Base-by-base conservation (phyloP, 345 rosid genomes). In the Hirschfeldia incana region DNA sequence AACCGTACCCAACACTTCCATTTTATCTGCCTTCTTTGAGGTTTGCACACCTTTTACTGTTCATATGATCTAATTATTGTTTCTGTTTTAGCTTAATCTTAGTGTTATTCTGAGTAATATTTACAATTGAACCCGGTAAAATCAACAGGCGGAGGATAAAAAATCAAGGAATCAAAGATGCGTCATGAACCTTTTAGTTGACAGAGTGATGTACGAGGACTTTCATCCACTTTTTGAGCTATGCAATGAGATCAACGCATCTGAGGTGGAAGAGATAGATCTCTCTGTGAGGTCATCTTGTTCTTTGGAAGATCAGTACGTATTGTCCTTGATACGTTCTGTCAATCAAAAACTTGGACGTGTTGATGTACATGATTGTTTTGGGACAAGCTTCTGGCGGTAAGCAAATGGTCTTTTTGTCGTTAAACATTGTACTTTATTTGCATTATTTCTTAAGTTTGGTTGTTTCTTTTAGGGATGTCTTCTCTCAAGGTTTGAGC, bases 201-300 rank as follows among this genome's bases (percentile, higher is more conserved):
- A 92, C 69, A 73, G 70, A 33, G 74, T 92, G 72, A 87, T 86
- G 81, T 91, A 89, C 44, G 76, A 80, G 77, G 97, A 92, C 81
- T 84, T 84, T 78, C 86, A 73, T 62, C 94, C 98, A 2, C 90
- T 94, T 72, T 81, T 86, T 71, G 93, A 91, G 86, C 60, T 91
- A 57, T 86, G 86, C 53, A 67, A n/a, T 63, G 89, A 86, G 58
- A 83, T 94, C 42, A 84, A 80, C 27, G 65, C 72, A 16, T 90
- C 97, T 61, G 95, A 88, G 84, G 84, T 94, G 55, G 91, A 94
- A 73, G 91, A 85, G 15, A 88, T 94, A 17, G 93, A 91, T 58
- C 69, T 94, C 49, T 78, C 80, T 59, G 82, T 83, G 73, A 84
- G 89, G 74, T 85, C 92, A 4, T 84, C 86, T 4, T 89, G 90